Base-by-base conservation (phyloP, 306 rosid species). In the Hippophae tibetana region DNA sequence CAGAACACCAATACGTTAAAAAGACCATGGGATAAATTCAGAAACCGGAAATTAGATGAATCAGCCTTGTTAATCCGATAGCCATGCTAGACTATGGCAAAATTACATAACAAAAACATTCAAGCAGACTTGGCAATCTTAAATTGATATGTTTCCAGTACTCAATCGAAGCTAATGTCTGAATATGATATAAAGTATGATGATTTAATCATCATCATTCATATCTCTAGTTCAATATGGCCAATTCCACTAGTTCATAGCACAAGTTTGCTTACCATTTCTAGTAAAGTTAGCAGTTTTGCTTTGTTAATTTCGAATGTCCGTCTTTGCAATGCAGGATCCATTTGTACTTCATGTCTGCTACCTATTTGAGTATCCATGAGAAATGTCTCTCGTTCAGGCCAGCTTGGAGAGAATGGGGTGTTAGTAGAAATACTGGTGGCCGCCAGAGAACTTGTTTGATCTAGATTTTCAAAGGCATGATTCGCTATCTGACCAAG, bases 401-500 rank as follows among this genome's bases (percentile, higher is more conserved):
- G 7, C 62, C 53, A 59, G 41, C 12, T 65, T 5, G 74, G 62
- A 51, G 60, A 27, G 59, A 44, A 13, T 43, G 72, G 59, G 42
- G 23, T 63, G 57, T 71, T 70, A 23, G 55, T 47, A 62, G 68
- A 61, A 47, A 18, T 55, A 60, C 82, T 58, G 9, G 73, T 43
- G 9, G 73, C 43, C 41, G 69, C 71, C 7, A 79, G 69, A 63
- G 48, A 59, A 31, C 74, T 67, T 2, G 70, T 45, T 43, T 67
- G 73, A 49, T 76, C 84, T 6, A 79, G 53, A 65, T 74, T 80
- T 49, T 81, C 89, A 52, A 83, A 73, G 3, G 98, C 73, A 73
- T 70, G 81, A 54, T 72, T 72, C 44, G 93, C 92, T 58, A 87
- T 72, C 60, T 87, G 89, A 57, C 88, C 77, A 26, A 92, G 89